Evolutionary conservation across 2,329 filamentous ascomycete species (phyloP).

Genomic region (Ophiostoma sp.): DNA sequence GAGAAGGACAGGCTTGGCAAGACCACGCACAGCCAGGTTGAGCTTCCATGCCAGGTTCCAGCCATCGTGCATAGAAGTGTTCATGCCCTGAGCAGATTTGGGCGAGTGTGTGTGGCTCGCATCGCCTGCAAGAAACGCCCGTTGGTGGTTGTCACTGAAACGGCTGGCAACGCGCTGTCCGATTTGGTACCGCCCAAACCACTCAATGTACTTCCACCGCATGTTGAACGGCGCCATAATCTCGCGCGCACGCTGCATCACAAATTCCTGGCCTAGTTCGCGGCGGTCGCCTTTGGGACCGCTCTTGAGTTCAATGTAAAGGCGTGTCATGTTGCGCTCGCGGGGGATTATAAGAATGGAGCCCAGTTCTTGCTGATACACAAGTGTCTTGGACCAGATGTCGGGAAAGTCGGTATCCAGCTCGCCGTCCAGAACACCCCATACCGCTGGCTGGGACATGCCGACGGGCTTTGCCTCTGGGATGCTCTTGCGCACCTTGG

Average conservation of each 20-base stretch:
- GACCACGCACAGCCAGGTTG: slow-evolving; percentile 49
- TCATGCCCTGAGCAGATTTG: slow-evolving; percentile 62
- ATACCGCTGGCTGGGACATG: slow-evolving; percentile 41
- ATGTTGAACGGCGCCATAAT: slow-evolving; percentile 56
- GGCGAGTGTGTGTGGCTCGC: slow-evolving; percentile 63
- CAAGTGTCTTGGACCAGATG: slow-evolving; percentile 67
- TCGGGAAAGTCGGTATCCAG: slow-evolving; percentile 69
- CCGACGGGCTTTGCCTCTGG: slow-evolving; percentile 33
- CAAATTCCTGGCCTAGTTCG: slow-evolving; percentile 52
- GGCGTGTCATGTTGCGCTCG: slow-evolving; percentile 65
- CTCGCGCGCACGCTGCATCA: slow-evolving; percentile 58
- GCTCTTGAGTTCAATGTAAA: slow-evolving; percentile 53
- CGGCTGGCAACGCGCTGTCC: slow-evolving; percentile 65
- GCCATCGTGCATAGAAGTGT: slow-evolving; percentile 57
- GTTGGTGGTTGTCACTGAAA: slow-evolving; percentile 58
- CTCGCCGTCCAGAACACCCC: slow-evolving; percentile 68
- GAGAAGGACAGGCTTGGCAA: slow-evolving; percentile 51
- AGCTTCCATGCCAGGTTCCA: slow-evolving; percentile 60
- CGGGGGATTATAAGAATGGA: slow-evolving; percentile 70
- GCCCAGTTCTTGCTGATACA: slow-evolving; percentile 61
- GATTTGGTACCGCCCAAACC: slow-evolving; percentile 69
- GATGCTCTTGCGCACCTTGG: slow-evolving; percentile 62
- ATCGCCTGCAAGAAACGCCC: slow-evolving; percentile 58
- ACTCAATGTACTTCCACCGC: slow-evolving; percentile 57
- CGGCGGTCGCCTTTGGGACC: slow-evolving; percentile 28